Conservation (phyloP, 1,139 yeast genomes). For the Lodderomyces parapsilosis region DNA sequence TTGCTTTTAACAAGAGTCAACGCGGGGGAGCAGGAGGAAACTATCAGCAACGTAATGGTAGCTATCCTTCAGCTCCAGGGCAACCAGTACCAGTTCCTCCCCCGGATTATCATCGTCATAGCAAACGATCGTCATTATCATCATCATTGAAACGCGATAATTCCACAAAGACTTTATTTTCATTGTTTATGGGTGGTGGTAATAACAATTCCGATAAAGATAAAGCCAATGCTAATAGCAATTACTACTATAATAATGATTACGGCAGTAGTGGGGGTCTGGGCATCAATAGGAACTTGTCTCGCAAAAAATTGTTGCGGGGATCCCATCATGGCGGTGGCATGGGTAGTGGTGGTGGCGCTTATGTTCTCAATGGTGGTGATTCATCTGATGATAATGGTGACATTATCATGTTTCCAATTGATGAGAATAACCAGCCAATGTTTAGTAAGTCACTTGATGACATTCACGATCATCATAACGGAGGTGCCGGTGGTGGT, state of each 20-base stretch:
- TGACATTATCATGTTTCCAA: slow-evolving; percentile 29
- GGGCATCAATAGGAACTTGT: slow-evolving; percentile 31
- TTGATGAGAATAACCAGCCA: slow-evolving; percentile 63
- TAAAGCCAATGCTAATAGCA: neutral
- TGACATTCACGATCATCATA: slow-evolving; percentile 75
- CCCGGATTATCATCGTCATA: slow-evolving; percentile 1
- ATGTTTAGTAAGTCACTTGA: slow-evolving; percentile 69
- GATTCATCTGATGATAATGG: slow-evolving; percentile 4
- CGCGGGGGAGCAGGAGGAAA: no score
- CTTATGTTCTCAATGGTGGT: neutral
- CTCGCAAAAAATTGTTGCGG: slow-evolving; percentile 31
- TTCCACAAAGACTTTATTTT: slow-evolving; percentile 36
- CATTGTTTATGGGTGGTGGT: slow-evolving; percentile 20
- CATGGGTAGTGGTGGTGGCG: slow-evolving; percentile 9
- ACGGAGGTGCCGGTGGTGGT: slow-evolving; percentile 34
- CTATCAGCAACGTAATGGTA: neutral
- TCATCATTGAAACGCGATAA: slow-evolving; percentile 28
- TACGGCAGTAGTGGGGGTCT: slow-evolving; percentile 12
- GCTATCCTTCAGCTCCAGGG: neutral
- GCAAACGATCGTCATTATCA: slow-evolving; percentile 16
- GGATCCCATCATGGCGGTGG: neutral
- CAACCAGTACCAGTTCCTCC: no score
- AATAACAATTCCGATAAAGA: slow-evolving; percentile 18
- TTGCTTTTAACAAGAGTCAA: slow-evolving; percentile 12
- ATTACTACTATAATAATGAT: slow-evolving; percentile 2